Evolutionary conservation across 441 rosid species (phyloP).

Genomic region (Iberis amara): DNA sequence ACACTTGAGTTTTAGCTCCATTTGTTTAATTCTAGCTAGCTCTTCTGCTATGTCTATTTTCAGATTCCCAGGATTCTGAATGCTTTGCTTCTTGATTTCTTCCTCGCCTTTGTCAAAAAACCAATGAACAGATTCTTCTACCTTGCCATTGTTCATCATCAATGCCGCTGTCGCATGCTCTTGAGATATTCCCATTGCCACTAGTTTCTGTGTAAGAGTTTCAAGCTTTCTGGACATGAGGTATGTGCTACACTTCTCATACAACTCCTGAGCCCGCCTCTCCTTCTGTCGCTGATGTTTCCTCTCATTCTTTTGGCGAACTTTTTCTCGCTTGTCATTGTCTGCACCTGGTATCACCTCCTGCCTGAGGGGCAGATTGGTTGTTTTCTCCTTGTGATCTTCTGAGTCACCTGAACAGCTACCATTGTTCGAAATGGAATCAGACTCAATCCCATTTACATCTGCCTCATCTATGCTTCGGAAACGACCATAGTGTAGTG

Average conservation of each 20-base stretch:
- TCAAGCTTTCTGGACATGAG: conserved; percentile 81
- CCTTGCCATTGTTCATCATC: conserved; percentile 71
- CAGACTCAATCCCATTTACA: conserved; percentile 54
- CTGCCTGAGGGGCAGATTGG: conserved; percentile 36
- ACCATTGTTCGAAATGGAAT: conserved; percentile 68
- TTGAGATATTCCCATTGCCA: conserved; percentile 74
- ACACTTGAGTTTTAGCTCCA: conserved; percentile 50
- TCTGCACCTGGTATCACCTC: conserved; percentile 60
- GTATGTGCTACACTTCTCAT: conserved; percentile 61
- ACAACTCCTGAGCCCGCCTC: conserved; percentile 77
- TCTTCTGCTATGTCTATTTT: conserved; percentile 61
- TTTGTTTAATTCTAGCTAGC: conserved; percentile 46
- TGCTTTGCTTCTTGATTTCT: conserved; percentile 34
- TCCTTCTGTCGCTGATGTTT: conserved; percentile 88
- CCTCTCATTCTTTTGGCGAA: conserved; percentile 77
- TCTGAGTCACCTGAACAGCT: conserved; percentile 89
- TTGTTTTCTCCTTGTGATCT: conserved; percentile 60
- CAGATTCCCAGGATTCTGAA: conserved; percentile 34
- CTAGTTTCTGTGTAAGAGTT: conserved; percentile 63
- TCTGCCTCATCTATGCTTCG: conserved; percentile 63
- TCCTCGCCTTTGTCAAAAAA: conserved; percentile 64
- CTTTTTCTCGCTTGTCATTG: conserved; percentile 63
- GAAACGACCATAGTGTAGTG: conserved; percentile 51
- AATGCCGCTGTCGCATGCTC: conserved; percentile 79
- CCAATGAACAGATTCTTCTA: conserved; percentile 84